Conservation (phyloP, 148 eudicot species). For the Chenopodium suecicum region DNA sequence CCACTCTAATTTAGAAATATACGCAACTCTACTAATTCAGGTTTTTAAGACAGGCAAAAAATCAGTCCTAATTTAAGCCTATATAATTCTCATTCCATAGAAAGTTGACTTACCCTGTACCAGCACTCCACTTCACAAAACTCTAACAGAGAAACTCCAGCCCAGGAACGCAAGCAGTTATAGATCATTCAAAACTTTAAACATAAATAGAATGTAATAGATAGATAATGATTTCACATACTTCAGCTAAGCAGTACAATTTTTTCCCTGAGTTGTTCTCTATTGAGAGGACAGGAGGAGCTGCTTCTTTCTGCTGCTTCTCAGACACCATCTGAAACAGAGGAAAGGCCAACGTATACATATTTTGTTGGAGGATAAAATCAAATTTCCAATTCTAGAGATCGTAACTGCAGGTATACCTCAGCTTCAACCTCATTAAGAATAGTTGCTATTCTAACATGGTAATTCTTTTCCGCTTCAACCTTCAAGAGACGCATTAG, state of each 20-base stretch:
- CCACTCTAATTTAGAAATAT: too few species aligned
- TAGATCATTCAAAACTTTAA: too few species aligned
- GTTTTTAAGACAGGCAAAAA: too few species aligned
- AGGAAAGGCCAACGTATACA: background rate
- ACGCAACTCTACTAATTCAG: too few species aligned
- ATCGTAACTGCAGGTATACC: constrained; percentile 24
- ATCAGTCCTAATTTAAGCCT: too few species aligned
- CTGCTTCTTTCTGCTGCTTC: constrained; percentile 49
- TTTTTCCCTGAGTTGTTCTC: constrained; percentile 57
- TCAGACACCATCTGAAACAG: constrained; percentile 13
- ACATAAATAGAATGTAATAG: background rate
- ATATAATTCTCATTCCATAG: too few species aligned
- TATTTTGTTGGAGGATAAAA: background rate
- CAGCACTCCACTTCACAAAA: too few species aligned
- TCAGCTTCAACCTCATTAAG: constrained; percentile 50
- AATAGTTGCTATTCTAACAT: constrained; percentile 46
- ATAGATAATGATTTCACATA: constrained; percentile 26
- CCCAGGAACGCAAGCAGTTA: too few species aligned
- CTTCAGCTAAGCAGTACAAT: constrained; percentile 88
- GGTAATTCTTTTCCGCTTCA: constrained; percentile 52
- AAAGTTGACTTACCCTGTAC: too few species aligned
- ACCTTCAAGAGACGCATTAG: constrained; percentile 33
- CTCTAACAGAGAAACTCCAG: too few species aligned
- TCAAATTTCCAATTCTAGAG: background rate
- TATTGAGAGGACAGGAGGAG: constrained; percentile 65